phyloP scores from a whole-genome alignment of 305 asterid species.

The Fraxinus paxiana region DNA sequence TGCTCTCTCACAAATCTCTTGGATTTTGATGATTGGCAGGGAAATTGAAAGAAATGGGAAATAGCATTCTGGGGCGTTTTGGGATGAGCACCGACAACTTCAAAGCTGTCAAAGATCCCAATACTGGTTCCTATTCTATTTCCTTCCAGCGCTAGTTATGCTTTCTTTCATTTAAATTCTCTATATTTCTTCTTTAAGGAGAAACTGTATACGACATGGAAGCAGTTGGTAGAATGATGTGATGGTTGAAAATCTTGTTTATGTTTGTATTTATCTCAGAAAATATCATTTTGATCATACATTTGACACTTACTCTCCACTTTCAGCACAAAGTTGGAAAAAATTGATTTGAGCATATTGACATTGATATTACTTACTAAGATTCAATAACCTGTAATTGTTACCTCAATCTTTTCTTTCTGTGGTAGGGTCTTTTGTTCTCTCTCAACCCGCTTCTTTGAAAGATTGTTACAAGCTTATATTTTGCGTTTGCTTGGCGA shows the following conservation, averaged over 20 bases:
- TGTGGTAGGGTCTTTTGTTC: too few relatives aligned
- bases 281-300: background rate
- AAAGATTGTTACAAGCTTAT: too few relatives aligned
- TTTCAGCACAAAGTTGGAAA: background rate
- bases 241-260: background rate
- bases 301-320: background rate
- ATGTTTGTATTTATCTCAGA: background rate
- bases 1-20: background rate
- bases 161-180: conserved; percentile 10
- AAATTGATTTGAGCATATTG: background rate
- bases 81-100: conserved; percentile 92
- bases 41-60: conserved; percentile 86
- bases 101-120: conserved; percentile 87
- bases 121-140: conserved; percentile 78
- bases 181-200: background rate
- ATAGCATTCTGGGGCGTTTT: conserved; percentile 75
- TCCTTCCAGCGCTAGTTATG: conserved; percentile 54
- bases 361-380: background rate
- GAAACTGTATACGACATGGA: background rate
- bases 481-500: too few relatives aligned
- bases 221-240: background rate
- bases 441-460: too few relatives aligned
- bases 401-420: background rate
- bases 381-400: background rate
- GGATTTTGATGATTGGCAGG: conserved; percentile 35